Percentiles rank a stretch among this genome's conserved stretches.
phyloP scores from a whole-genome alignment of 352 stramenopile genomes.

The Globisporangium cylindrosporum region DNA sequence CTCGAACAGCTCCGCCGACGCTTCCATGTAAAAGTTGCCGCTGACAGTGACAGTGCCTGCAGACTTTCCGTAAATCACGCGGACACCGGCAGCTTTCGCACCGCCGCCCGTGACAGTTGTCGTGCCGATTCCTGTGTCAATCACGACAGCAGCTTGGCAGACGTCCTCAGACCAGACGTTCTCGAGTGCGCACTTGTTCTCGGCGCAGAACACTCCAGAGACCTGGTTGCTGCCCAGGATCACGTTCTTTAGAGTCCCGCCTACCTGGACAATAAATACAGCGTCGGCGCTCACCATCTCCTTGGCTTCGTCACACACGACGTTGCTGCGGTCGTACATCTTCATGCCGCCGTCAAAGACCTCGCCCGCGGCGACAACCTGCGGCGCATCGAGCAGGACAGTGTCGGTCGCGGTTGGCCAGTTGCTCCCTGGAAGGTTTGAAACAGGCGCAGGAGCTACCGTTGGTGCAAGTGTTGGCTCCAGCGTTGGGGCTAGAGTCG shows the following conservation, averaged over 20 bases:
- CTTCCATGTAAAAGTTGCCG: constrained; percentile 52
- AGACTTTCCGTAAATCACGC: constrained; percentile 45
- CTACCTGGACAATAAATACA: constrained; percentile 62
- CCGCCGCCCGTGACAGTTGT: constrained; percentile 58
- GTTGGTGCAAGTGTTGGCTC: constrained; percentile 10
- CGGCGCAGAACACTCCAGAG: constrained; percentile 46
- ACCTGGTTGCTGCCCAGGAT: constrained; percentile 51
- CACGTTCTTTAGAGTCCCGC: constrained; percentile 57
- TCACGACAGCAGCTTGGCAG: constrained; percentile 45
- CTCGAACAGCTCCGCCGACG: constrained; percentile 46
- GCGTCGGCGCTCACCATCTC: constrained; percentile 37
- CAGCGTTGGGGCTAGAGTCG: constrained; percentile 14
- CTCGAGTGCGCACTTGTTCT: constrained; percentile 59
- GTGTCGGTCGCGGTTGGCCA: constrained; percentile 47
- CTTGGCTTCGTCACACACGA: constrained; percentile 32
- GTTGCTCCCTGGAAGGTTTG: constrained; percentile 22
- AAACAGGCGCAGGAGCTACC: background rate
- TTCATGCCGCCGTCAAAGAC: constrained; percentile 66
- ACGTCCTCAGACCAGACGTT: constrained; percentile 60
- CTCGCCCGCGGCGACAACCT: constrained; percentile 27
- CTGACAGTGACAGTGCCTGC: constrained; percentile 50
- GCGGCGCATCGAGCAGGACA: constrained; percentile 28
- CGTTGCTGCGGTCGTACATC: constrained; percentile 52
- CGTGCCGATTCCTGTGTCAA: constrained; percentile 52
- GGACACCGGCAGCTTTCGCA: constrained; percentile 34